Conservation (phyloP, 2,329 filamentous ascomycete species). For the Monosporascus sp. region DNA sequence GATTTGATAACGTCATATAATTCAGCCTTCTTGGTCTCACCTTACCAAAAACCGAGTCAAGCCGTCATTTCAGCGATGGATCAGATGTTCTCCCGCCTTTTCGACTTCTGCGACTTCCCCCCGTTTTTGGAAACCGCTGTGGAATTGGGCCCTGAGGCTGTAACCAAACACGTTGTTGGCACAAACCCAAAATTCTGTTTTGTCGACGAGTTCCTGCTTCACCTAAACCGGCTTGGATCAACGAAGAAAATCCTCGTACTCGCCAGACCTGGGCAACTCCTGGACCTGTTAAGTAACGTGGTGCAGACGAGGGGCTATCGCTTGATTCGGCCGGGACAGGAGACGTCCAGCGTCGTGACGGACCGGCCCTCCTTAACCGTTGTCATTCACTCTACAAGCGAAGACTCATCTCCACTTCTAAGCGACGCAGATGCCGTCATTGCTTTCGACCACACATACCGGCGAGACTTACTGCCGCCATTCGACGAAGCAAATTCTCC, state of each 20-base stretch:
- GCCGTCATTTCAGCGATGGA: slow-evolving; percentile 42
- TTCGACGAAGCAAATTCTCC: slow-evolving; percentile 27
- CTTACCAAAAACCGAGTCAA: slow-evolving; percentile 32
- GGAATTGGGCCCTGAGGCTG: slow-evolving; percentile 34
- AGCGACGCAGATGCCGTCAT: slow-evolving; percentile 45
- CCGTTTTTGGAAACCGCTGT: slow-evolving; percentile 43
- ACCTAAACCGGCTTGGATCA: slow-evolving; percentile 30
- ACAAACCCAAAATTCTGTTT: slow-evolving; percentile 58
- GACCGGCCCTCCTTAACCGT: slow-evolving; percentile 27
- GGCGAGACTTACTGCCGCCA: slow-evolving; percentile 24
- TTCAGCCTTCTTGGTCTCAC: slow-evolving; percentile 34
- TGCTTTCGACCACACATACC: slow-evolving; percentile 48
- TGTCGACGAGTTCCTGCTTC: slow-evolving; percentile 47
- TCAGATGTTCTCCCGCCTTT: slow-evolving; percentile 43
- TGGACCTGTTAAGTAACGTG: slow-evolving; percentile 48
- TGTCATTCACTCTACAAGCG: slow-evolving; percentile 36
- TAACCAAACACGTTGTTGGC: slow-evolving; percentile 48
- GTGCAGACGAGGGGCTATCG: slow-evolving; percentile 32
- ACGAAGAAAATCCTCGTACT: slow-evolving; percentile 49
- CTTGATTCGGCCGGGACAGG: slow-evolving; percentile 24
- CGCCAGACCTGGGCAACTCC: slow-evolving; percentile 41
- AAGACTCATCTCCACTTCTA: slow-evolving; percentile 30
- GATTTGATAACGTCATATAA: slow-evolving; percentile 41
- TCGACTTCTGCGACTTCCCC: slow-evolving; percentile 53
- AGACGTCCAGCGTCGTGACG: slow-evolving; percentile 7